Percentiles rank a stretch among this genome's conserved stretches.
phyloP scores from a whole-genome alignment of 2,329 filamentous ascomycete species.

The Colletotrichum tropicicola region DNA sequence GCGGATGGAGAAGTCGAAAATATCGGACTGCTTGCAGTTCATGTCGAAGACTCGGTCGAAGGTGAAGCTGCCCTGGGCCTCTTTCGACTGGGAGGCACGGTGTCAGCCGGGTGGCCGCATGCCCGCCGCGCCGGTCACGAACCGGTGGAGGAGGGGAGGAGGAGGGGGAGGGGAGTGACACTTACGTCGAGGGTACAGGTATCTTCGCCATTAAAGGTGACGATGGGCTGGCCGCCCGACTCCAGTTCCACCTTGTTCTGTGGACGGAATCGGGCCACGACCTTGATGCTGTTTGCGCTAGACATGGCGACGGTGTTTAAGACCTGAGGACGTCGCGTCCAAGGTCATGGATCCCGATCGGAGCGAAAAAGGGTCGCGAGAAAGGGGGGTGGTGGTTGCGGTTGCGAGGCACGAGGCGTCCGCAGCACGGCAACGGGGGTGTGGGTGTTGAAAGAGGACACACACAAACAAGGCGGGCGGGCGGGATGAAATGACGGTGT shows the following conservation, averaged over 20 bases:
- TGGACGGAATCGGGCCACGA: constrained; percentile 96
- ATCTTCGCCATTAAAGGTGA: constrained; percentile 87
- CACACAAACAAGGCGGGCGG: constrained; percentile 26
- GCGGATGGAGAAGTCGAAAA: constrained; percentile 98
- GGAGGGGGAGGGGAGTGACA: constrained; percentile 34
- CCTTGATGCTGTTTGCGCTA: constrained; percentile 76
- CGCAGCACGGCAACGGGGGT: constrained; percentile 27
- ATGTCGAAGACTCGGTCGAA: constrained; percentile 99
- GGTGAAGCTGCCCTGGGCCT: constrained; percentile 87
- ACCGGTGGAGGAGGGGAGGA: too few species aligned
- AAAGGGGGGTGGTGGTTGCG: neutral
- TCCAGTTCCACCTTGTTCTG: constrained; percentile 95
- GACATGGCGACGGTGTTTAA: constrained; percentile 56
- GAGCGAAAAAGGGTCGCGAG: neutral
- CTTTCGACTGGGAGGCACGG: constrained; percentile 71
- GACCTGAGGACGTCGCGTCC: constrained; percentile 23
- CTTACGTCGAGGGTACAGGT: constrained; percentile 87
- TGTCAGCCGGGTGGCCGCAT: constrained; percentile 9
- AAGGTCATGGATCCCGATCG: constrained; percentile 25
- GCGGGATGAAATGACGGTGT: constrained; percentile 30
- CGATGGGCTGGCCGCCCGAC: constrained; percentile 91
- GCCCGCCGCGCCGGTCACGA: neutral
- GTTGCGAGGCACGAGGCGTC: constrained; percentile 29
- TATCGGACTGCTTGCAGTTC: constrained; percentile 87
- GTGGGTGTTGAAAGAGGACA: constrained; percentile 25